Base-by-base conservation (phyloP, 2,329 filamentous ascomycete species). In the Triangularia setosa region DNA sequence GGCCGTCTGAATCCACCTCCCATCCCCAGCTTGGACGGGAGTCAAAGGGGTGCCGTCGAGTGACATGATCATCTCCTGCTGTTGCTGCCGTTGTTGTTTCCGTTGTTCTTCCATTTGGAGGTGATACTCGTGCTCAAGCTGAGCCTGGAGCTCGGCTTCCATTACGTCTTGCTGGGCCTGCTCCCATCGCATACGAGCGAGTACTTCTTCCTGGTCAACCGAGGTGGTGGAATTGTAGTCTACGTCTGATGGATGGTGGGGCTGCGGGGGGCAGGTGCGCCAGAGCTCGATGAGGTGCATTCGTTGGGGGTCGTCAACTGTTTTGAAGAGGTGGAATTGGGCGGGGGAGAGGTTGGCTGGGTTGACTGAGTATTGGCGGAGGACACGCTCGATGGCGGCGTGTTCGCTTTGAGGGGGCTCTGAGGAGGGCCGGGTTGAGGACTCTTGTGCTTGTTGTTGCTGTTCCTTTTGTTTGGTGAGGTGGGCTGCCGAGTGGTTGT, bases 271-370 rank as follows among this genome's bases (percentile, higher is more conserved):
- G 64, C 87, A 91, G 69, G 93, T 92, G 65, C 87, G 88, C 93
- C 93, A 97, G 16, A 96, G 86, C 75, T 96, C 90, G 44, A 96
- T 81, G 16, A 97, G 82, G 23, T 91, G 86, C 64, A 88, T 79
- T 72, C 89, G 87, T 75, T 96, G 91, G 53, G 88, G 82, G 24
- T 84, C 79, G 64, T 90, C 88, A 60, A 91, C 92, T 67, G 88
- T 87, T 69, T 86, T 86, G 81, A 96, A 96, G 48, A 97, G 85
- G 65, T 90, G 84, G 60, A 93, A 77, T 75, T 97, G 93, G 3
- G 89, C 88, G 4, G 87, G 83, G 12, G 90, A 90, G 54, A 97
- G 83, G 23, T 85, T 80, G 8, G 80, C 75, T 2, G 90, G 84
- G 73, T 96, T 85, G 70, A 97, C 87, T 69, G 88, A 88, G 73